These are phyloP conservation scores for Neurospora africana DNA, from an alignment of 495 filamentous ascomycete species.

Conservation along the genomic window DNA sequence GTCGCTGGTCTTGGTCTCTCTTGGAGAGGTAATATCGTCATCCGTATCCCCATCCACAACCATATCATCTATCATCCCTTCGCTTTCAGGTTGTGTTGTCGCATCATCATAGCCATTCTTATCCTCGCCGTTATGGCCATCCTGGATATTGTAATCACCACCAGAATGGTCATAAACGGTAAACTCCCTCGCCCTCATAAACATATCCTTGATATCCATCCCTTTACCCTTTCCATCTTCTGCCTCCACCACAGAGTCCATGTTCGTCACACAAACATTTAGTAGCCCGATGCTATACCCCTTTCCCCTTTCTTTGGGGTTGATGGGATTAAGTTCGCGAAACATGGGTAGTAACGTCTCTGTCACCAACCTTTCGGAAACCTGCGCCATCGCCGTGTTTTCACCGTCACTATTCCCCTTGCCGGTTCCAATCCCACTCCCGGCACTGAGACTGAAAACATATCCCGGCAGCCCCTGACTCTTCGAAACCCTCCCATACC, in stretches of 20 bases:
- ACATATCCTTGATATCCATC: slow-evolving; percentile 58
- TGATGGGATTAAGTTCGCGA: slow-evolving; percentile 54
- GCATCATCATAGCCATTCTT: too few species aligned
- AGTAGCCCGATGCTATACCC: slow-evolving; percentile 74
- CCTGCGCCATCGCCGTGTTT: slow-evolving; percentile 30
- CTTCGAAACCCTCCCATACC: slow-evolving; percentile 54
- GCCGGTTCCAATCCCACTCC: too few species aligned
- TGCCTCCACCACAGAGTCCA: slow-evolving; percentile 45
- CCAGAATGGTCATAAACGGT: slow-evolving; percentile 24
- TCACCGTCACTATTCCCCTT: neutral
- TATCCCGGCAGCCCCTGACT: slow-evolving; percentile 58
- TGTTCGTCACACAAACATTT: slow-evolving; percentile 81
- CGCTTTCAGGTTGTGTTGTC: neutral
- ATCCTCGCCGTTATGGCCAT: too few species aligned
- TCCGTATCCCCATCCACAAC: neutral
- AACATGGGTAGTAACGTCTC: slow-evolving; percentile 62
- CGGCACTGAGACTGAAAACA: slow-evolving; percentile 33
- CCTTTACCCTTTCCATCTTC: neutral
- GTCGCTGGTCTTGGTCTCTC: too few species aligned
- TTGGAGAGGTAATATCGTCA: neutral
- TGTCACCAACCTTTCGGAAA: slow-evolving; percentile 58
- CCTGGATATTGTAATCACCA: neutral
- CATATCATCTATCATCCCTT: neutral
- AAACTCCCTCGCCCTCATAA: slow-evolving; percentile 57
- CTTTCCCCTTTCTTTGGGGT: neutral